Percentiles rank a stretch among this genome's conserved stretches.
Evolutionary conservation across 495 filamentous ascomycete genomes (phyloP).

Genomic region (Tuber indicum): DNA sequence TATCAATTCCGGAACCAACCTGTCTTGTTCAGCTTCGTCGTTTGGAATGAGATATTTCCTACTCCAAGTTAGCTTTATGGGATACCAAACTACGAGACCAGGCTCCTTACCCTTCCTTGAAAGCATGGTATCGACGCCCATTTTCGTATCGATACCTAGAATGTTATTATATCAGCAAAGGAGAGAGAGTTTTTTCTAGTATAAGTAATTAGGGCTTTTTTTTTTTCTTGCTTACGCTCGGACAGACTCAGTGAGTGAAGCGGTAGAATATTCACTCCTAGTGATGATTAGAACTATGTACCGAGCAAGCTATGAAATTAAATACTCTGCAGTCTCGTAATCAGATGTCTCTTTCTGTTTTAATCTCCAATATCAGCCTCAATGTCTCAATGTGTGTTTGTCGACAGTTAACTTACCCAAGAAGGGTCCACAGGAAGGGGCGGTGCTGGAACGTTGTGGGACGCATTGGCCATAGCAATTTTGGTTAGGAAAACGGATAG

Average conservation of each 20-base stretch:
- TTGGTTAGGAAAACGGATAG: background rate
- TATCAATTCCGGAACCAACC: background rate
- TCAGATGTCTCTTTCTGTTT: background rate
- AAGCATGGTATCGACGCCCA: conserved; percentile 29
- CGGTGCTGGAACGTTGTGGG: background rate
- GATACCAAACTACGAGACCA: background rate
- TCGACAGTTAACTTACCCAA: conserved; percentile 11
- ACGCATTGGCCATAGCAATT: background rate
- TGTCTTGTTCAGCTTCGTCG: conserved; percentile 44
- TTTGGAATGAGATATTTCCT: conserved; percentile 53
- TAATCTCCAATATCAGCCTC: background rate
- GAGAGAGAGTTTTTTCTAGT: background rate
- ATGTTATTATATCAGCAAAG: background rate
- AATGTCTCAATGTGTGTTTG: background rate
- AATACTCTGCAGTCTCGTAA: background rate
- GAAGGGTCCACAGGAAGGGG: conserved; percentile 16
- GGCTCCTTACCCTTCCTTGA: conserved; percentile 20
- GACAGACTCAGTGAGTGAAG: conserved; percentile 22
- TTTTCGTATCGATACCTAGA: conserved; percentile 26
- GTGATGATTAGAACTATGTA: background rate
- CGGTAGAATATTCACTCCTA: conserved; percentile 23
- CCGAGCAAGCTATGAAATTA: background rate
- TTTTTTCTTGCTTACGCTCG: conserved; percentile 14
- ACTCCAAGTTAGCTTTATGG: background rate
- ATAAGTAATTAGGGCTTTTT: background rate